A percentile compares a stretch with the other conserved stretches of the same genome.
Conservation (phyloP, 1,284 basidiomycete species). For the Sparassis latifolia region DNA sequence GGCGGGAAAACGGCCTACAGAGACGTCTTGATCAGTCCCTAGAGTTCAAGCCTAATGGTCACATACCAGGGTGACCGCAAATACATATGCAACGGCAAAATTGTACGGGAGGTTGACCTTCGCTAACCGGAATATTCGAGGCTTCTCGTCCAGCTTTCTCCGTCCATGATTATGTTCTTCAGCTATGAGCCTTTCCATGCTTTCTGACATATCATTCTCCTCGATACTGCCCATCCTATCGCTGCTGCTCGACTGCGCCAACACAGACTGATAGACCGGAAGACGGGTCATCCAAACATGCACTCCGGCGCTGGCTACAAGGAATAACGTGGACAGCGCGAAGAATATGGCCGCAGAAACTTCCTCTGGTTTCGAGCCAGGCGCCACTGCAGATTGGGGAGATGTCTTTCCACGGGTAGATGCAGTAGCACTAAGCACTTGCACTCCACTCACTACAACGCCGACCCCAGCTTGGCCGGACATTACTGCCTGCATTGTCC, state of each 20-base stretch:
- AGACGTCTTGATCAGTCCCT: neutral
- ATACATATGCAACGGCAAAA: conserved; percentile 70
- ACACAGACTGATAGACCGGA: conserved; percentile 50
- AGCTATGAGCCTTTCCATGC: neutral
- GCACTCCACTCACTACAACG: conserved; percentile 64
- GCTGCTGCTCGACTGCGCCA: conserved; percentile 30
- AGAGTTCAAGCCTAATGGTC: conserved; percentile 1
- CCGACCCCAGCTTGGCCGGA: conserved; percentile 75
- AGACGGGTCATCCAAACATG: conserved; percentile 52
- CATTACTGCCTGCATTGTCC: conserved; percentile 63
- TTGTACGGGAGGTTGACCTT: conserved; percentile 66
- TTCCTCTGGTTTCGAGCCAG: conserved; percentile 34
- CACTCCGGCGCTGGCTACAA: conserved; percentile 43
- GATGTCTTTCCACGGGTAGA: conserved; percentile 35
- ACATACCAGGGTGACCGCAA: conserved; percentile 74
- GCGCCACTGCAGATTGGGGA: conserved; percentile 26
- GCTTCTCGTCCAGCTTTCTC: conserved; percentile 15
- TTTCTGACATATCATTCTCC: conserved; percentile 2
- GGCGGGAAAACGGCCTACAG: conserved; percentile 78
- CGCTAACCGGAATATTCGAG: conserved; percentile 43
- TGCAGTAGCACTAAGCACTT: conserved; percentile 56
- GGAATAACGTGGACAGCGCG: conserved; percentile 58
- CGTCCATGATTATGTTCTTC: neutral
- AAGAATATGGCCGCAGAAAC: conserved; percentile 69
- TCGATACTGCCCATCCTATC: conserved; percentile 3